Evolutionary conservation across 2,329 filamentous ascomycete genomes (phyloP).

Genomic region (Penicillium paneum): DNA sequence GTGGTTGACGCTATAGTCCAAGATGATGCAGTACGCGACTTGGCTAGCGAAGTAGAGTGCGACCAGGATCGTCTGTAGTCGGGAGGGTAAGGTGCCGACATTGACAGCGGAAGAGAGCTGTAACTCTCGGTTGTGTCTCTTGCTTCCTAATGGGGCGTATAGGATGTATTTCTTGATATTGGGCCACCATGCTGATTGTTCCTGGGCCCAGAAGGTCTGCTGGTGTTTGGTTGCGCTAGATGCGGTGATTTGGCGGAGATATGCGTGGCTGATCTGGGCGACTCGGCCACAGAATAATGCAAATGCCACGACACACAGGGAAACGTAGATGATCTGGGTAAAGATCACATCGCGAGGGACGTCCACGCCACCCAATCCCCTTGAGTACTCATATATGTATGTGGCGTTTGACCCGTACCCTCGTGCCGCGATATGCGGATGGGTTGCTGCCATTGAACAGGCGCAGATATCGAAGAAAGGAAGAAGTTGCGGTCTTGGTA

Average conservation of each 20-base stretch:
- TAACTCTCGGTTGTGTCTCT: conserved; percentile 73
- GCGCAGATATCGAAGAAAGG: conserved; percentile 8
- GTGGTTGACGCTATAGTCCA: conserved; percentile 44
- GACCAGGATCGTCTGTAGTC: conserved; percentile 71
- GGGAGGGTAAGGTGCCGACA: conserved; percentile 74
- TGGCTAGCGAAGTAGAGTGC: conserved; percentile 68
- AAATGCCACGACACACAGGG: conserved; percentile 35
- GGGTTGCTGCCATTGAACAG: conserved; percentile 30
- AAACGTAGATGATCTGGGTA: conserved; percentile 40
- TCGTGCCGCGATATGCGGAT: conserved; percentile 24
- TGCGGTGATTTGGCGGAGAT: conserved; percentile 45
- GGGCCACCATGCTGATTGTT: conserved; percentile 42
- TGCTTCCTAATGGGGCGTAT: conserved; percentile 66
- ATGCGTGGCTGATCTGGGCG: conserved; percentile 44
- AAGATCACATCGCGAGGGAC: conserved; percentile 40
- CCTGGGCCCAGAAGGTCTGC: conserved; percentile 47
- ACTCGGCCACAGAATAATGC: conserved; percentile 41
- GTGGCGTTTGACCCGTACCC: conserved; percentile 35
- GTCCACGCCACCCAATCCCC: conserved; percentile 40
- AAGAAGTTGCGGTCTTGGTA: neutral
- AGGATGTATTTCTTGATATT: conserved; percentile 47
- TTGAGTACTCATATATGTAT: conserved; percentile 42
- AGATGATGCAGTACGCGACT: conserved; percentile 64
- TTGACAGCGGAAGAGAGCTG: conserved; percentile 65
- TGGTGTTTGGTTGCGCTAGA: conserved; percentile 35